A percentile compares a stretch with the other conserved stretches of the same genome.
These are phyloP conservation scores for Rasamsonia emersonii DNA, from an alignment of 2,329 filamentous ascomycete genomes.

Conservation along the genomic window DNA sequence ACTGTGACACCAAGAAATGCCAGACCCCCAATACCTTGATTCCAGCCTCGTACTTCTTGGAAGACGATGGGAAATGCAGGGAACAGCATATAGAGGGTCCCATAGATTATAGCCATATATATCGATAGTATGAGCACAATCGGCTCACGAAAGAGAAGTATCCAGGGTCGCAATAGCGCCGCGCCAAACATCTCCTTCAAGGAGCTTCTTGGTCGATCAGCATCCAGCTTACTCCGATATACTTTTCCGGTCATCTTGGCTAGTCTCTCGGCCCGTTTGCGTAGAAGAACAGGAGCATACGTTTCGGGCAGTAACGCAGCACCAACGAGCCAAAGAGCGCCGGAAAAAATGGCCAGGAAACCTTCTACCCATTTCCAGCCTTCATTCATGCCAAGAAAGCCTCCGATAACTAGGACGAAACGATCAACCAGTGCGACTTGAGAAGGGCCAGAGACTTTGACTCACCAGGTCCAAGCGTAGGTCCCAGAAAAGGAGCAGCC, in stretches of 20 bases:
- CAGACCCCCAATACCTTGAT: conserved; percentile 34
- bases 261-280: conserved; percentile 34
- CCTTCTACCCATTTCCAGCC: conserved; percentile 40
- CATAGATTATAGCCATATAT: conserved; percentile 40
- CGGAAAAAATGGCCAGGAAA: conserved; percentile 36
- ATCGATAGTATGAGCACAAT: conserved; percentile 37
- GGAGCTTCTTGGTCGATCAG: conserved; percentile 30
- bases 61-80: conserved; percentile 41
- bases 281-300: conserved; percentile 40
- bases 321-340: conserved; percentile 34
- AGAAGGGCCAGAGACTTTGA: too few species aligned
- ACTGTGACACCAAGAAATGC: conserved; percentile 35
- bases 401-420: too few species aligned
- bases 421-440: too few species aligned
- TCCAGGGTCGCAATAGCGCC: conserved; percentile 37
- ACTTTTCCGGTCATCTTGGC: conserved; percentile 37
- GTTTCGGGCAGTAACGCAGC: conserved; percentile 37
- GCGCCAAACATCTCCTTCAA: conserved; percentile 28
- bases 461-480: conserved; percentile 44
- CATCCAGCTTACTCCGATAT: conserved; percentile 27
- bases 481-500: conserved; percentile 37
- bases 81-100: conserved; percentile 41
- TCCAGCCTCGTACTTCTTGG: conserved; percentile 33
- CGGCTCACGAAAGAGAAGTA: conserved; percentile 37
- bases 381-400: conserved; percentile 38